Evolutionary conservation across 1,284 basidiomycete genomes (phyloP), one percentile per base, ranked within the genome.

Genomic region (Moesziomyces antarcticus): DNA sequence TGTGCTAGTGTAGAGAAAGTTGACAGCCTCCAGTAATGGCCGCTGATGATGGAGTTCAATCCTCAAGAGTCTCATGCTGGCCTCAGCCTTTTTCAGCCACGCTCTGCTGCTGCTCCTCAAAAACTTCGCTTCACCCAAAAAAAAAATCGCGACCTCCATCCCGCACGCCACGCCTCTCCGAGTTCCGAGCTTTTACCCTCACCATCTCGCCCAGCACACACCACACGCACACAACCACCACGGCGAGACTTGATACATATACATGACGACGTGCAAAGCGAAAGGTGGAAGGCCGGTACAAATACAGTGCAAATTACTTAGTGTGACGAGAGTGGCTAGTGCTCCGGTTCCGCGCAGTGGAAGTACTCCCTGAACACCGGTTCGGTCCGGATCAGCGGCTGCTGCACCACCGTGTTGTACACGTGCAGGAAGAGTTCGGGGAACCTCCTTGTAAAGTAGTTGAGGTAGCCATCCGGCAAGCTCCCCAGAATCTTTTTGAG

Each of bases 391-490:
- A 83, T 64, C 35, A 79, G 45, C 25, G 75, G 77, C 53, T 84
- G 80, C n/a, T 77, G 61, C 20, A 88, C 87, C 60, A 99, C 88
- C 70, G 94, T 93, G 24, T 87, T 84, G 81, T 97, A 91, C 40
- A 98, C 94, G 83, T 98, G 95, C 69, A 97, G 86, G 87, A 99
- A 94, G 20, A 99, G 88, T 40, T 86, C 87, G 5, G 96, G 96
- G 86, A 92, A 99, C n/a, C 94, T 90, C 43, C 89, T 87, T 1
- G 94, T 97, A 83, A 98, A 99, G 85, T 98, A 99, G 5, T 88
- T 86, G 58, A 99, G 85, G 87, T 94, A 99, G 13, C 95, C 95
- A 69, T 92, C 91, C 0, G 97, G 96, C 87, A 98, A 90, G 5
- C 91, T 86, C 9, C 95, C 95, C 14, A 97, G 87, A 83, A 92